Conservation (phyloP, 139 green algal species). For the Tetradesmus lagerheimii region DNA sequence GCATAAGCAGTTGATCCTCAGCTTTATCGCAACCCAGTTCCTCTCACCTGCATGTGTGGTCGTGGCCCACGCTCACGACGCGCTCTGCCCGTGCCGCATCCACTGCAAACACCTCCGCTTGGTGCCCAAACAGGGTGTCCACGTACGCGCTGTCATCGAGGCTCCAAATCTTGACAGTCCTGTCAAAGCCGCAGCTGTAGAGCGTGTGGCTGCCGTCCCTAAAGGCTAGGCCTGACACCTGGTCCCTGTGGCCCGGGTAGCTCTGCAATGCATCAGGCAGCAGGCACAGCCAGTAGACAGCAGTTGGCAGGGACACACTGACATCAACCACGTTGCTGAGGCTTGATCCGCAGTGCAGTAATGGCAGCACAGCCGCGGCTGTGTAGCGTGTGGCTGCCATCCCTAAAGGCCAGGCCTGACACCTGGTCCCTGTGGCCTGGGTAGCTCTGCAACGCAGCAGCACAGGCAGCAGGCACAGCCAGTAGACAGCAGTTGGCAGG, state of each 20-base stretch:
- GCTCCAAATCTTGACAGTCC: constrained; percentile 94
- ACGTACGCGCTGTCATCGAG: constrained; percentile 96
- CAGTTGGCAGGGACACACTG: too few species aligned
- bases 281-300: too few species aligned
- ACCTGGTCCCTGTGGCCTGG: constrained; percentile 35
- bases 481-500: too few species aligned
- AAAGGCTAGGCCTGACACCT: constrained; percentile 82
- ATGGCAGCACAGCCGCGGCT: background rate
- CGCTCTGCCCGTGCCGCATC: constrained; percentile 84
- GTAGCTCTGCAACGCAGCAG: background rate
- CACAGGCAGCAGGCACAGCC: background rate
- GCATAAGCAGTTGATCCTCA: too few species aligned
- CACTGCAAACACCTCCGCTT: constrained; percentile 81
- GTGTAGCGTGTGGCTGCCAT: background rate
- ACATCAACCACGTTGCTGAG: too few species aligned
- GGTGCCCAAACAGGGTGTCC: constrained; percentile 95
- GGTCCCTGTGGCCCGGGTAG: constrained; percentile 57
- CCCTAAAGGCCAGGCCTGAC: background rate
- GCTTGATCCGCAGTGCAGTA: too few species aligned
- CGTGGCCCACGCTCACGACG: constrained; percentile 77
- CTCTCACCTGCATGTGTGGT: constrained; percentile 79
- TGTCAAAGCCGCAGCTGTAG: constrained; percentile 78
- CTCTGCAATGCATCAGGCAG: background rate
- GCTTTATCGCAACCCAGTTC: too few species aligned
- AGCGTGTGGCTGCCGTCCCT: constrained; percentile 86